Conservation (phyloP, 345 rosid genomes). For the Gossypioides kirkii region DNA sequence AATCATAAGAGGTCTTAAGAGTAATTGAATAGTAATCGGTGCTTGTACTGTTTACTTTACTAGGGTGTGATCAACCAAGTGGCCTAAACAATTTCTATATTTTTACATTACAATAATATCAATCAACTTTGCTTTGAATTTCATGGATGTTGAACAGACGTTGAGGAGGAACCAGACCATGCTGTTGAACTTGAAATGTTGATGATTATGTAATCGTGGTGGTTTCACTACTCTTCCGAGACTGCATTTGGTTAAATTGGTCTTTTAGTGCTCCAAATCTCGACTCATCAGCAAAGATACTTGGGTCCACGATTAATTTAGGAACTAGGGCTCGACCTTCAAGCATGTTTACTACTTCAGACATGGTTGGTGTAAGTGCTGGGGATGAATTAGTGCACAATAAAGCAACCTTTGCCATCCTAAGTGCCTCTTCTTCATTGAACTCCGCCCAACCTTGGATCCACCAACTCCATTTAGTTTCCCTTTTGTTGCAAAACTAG, state of each 20-base stretch:
- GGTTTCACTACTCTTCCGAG: not conserved
- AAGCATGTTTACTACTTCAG: conserved; percentile 47
- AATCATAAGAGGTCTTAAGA: too few relatives aligned
- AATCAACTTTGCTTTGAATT: not conserved
- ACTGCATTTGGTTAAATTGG: conserved; percentile 1
- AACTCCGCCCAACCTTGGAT: conserved; percentile 32
- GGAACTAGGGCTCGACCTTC: conserved; percentile 31
- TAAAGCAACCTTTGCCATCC: conserved; percentile 44
- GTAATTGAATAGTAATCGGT: too few relatives aligned
- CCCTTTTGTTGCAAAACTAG: conserved; percentile 37
- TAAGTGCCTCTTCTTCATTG: conserved; percentile 34
- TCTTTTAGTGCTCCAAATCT: conserved; percentile 24
- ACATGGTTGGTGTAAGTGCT: conserved; percentile 44
- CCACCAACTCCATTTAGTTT: conserved; percentile 31
- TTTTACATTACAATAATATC: too few relatives aligned
- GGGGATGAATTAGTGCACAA: conserved; percentile 46
- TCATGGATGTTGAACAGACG: not conserved
- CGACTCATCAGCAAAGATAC: conserved; percentile 17
- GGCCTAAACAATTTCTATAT: too few relatives aligned
- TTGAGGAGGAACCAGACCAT: not conserved
- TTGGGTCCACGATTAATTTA: conserved; percentile 22
- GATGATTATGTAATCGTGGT: not conserved
- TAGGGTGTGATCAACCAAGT: too few relatives aligned
- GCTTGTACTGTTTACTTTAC: too few relatives aligned
- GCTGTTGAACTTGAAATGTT: conserved; percentile 14